Base-by-base conservation (phyloP, 2,329 filamentous ascomycete genomes). In the Neofusicoccum umdonicola region DNA sequence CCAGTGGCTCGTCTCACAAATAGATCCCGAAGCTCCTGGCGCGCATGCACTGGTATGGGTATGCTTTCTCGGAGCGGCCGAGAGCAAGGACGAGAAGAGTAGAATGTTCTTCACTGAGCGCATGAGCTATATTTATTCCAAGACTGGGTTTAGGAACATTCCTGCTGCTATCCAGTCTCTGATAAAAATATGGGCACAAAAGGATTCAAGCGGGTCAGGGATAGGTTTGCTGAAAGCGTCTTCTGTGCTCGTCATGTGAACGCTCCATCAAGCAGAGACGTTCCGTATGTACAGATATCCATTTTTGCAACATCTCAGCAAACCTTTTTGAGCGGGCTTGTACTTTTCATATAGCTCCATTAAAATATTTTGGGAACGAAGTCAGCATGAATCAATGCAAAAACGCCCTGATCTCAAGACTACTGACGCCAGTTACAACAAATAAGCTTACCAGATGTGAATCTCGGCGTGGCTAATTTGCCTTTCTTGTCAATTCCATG, bases 41-140 rank as follows among this genome's bases (percentile, higher is more conserved):
- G 67, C 67, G 1, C 70, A 71, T 39, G 67, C 67, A 1, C 65
- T 71, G 1, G 70, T 70, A 4, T 70, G 69, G 69, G 67, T 67
- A 2, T 70, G 68, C 44, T 71, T 71, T 45, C 48, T 71, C 22
- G 70, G 67, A 22, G 69, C 67, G 17, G 70, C 68, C 2, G 69
- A 66, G 31, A 50, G 68, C 11, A 65, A 52, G 8, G 66, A 69
- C 27, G 66, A 56, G 3, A 37, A 27, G 9, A 67, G 69, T 13
- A 63, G 70, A 34, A 42, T 58, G 7, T 70, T 68, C 52, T 70
- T 70, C 22, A 65, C 66, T 0, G 37, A 67, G 31, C 64, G 65
- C 31, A 69, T 71, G 67, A 37, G 65, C 15, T 44, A 35, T 17
- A 65, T 70, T 2, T 69, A 71, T n/a, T 61, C 61, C 17, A 62